Conservation (phyloP, 176 grass and related monocot species). For the Neostapfia colusana region DNA sequence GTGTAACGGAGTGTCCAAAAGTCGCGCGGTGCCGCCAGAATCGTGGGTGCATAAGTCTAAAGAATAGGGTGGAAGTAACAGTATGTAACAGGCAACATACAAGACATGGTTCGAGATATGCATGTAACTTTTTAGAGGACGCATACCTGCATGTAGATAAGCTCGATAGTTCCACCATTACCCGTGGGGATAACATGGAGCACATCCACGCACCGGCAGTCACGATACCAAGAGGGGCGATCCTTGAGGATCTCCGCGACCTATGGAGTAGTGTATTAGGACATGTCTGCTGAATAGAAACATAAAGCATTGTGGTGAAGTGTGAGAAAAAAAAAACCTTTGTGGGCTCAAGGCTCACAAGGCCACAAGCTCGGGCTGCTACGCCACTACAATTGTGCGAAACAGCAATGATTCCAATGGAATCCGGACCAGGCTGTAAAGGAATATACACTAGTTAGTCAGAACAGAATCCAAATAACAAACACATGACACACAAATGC, state of each 20-base stretch:
- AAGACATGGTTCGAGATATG: neutral
- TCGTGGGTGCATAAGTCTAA: slow-evolving; percentile 94
- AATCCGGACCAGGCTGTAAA: slow-evolving; percentile 99
- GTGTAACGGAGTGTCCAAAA: slow-evolving; percentile 98
- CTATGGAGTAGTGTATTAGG: slow-evolving; percentile 52
- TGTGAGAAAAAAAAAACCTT: slow-evolving; percentile 60
- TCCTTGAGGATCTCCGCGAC: slow-evolving; percentile 99
- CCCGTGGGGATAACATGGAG: slow-evolving; percentile 88
- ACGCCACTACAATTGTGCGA: slow-evolving; percentile 99
- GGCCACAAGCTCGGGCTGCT: slow-evolving; percentile 97
- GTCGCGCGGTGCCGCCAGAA: slow-evolving; percentile 75
- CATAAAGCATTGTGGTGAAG: slow-evolving; percentile 34
- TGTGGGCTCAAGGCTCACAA: slow-evolving; percentile 98
- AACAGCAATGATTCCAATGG: slow-evolving; percentile 99
- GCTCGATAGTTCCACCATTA: slow-evolving; percentile 93
- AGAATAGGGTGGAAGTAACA: slow-evolving; percentile 27
- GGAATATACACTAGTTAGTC: slow-evolving; percentile 2
- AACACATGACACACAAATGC: neutral
- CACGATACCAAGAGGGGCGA: slow-evolving; percentile 88
- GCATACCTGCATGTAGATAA: slow-evolving; percentile 98
- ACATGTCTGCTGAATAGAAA: slow-evolving; percentile 37
- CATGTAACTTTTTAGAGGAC: neutral
- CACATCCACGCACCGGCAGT: slow-evolving; percentile 86
- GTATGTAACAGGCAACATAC: slow-evolving; percentile 3
- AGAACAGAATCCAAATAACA: slow-evolving; percentile 36